A percentile compares a stretch with the other conserved stretches of the same genome.
phyloP scores from a whole-genome alignment of 345 rosid species.

The Citrus maxima region DNA sequence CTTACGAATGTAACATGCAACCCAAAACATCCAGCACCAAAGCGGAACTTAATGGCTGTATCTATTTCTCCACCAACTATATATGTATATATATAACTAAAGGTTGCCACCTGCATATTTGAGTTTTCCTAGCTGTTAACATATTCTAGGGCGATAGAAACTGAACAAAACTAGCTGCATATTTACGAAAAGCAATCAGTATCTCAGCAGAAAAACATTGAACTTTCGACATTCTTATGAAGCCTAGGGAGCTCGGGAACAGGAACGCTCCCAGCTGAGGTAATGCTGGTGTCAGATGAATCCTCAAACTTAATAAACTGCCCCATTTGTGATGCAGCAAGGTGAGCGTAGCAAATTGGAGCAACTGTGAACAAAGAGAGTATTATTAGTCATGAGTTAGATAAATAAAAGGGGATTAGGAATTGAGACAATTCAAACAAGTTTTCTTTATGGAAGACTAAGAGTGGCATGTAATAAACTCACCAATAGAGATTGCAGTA shows the following conservation, averaged over 20 bases:
- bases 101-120: neutral
- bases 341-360: constrained; percentile 88
- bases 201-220: constrained; percentile 87
- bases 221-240: constrained; percentile 43
- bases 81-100: neutral
- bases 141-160: neutral
- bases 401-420: neutral
- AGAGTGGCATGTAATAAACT: neutral
- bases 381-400: neutral
- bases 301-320: constrained; percentile 79
- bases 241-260: constrained; percentile 70
- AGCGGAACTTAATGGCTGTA: neutral
- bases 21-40: neutral
- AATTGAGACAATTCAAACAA: neutral
- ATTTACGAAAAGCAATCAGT: constrained; percentile 20
- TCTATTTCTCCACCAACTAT: neutral
- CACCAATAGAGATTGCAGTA: constrained; percentile 79
- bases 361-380: constrained; percentile 54
- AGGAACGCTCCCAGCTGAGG: constrained; percentile 26
- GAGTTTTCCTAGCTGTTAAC: neutral
- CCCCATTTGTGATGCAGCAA: constrained; percentile 70
- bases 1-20: neutral
- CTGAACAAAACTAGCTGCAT: neutral
- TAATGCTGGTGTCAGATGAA: constrained; percentile 37
- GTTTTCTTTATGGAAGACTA: neutral